A percentile compares a stretch with the other conserved stretches of the same genome.
phyloP scores from a whole-genome alignment of 768 basidiomycete species.

The Suillus luteus region DNA sequence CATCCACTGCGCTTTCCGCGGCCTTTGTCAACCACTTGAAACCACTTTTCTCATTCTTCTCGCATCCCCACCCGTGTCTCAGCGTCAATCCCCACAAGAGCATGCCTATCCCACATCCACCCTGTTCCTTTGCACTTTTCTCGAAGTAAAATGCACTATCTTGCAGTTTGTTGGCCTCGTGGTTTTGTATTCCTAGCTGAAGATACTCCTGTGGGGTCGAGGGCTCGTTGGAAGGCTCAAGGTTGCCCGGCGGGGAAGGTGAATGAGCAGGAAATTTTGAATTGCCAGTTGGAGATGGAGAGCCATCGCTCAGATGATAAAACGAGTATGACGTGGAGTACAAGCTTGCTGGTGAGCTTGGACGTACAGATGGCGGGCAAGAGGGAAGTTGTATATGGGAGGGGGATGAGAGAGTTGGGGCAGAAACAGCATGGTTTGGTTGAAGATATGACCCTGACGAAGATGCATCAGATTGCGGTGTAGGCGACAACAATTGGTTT shows the following conservation, averaged over 20 bases:
- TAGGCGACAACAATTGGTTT: neutral
- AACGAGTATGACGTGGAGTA: slow-evolving; percentile 67
- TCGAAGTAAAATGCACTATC: slow-evolving; percentile 79
- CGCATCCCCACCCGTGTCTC: slow-evolving; percentile 87
- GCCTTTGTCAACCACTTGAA: slow-evolving; percentile 85
- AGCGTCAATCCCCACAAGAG: slow-evolving; percentile 88
- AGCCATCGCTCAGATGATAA: slow-evolving; percentile 54
- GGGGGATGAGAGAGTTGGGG: slow-evolving; percentile 19
- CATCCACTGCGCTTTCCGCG: slow-evolving; percentile 76
- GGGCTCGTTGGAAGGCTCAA: slow-evolving; percentile 22
- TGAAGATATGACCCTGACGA: slow-evolving; percentile 16
- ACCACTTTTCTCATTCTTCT: slow-evolving; percentile 74
- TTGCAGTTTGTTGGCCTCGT: slow-evolving; percentile 68
- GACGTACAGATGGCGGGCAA: slow-evolving; percentile 40
- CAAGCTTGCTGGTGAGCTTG: slow-evolving; percentile 42
- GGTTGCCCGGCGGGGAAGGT: slow-evolving; percentile 20
- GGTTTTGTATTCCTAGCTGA: slow-evolving; percentile 75
- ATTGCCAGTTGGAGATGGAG: slow-evolving; percentile 46
- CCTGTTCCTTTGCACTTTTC: slow-evolving; percentile 67
- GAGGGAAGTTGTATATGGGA: slow-evolving; percentile 24
- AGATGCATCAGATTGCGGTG: neutral
- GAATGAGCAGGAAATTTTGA: slow-evolving; percentile 13
- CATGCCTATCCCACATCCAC: slow-evolving; percentile 89
- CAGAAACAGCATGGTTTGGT: slow-evolving; percentile 18
- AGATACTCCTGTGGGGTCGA: slow-evolving; percentile 66